Base-by-base conservation (phyloP, 106 monocot genomes). In the Dactylorhiza incarnata region DNA sequence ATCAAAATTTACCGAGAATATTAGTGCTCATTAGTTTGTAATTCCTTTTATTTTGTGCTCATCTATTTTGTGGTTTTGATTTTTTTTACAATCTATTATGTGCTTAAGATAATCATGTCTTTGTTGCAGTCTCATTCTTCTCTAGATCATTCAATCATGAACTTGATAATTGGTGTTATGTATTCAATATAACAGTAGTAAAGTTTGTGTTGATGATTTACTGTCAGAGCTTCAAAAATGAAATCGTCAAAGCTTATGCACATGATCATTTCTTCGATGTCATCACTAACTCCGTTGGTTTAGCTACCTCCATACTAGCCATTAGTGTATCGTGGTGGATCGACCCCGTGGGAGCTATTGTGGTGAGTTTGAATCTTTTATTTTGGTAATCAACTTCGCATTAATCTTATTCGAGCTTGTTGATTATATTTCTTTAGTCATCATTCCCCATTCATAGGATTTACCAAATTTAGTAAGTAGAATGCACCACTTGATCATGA, bases 231-330 rank as follows among this genome's bases (percentile, higher is more conserved):
- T 95, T 89, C 75, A 78, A 89, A 52, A 89, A 95, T 26, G 86
- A 95, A 53, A 95, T 95, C 4, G 89, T 95, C 1, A 82, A 75
- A 74, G 89, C 95, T 9, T 95, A 95, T 71, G 95, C 95, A 0
- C 95, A 95, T 50, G 95, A 95, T 71, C 95, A 95, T 53, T 83
- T 92, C 76, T 95, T 95, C 4, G 95, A 95, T 56, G 95, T 95
- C 47, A 89, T 95, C 71, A 95, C 95, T 2, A 95, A 95, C 78
- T 87, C 92, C 14, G 78, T 89, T 22, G 95, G 95, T 51, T 77
- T 95, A 5, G 83, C 67, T 0, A 63, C 92, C 0, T 86, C 95
- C n/a, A n/a, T 92, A 16, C 86, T 95, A 5, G 95, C 91, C 5
- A 73, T 81, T 5, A 70, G 59, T 68, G 73, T 75, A 19, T 74